Evolutionary conservation across 305 asterid species (phyloP), one percentile per base, ranked within the genome.

Genomic region (Fraxinus greggii): DNA sequence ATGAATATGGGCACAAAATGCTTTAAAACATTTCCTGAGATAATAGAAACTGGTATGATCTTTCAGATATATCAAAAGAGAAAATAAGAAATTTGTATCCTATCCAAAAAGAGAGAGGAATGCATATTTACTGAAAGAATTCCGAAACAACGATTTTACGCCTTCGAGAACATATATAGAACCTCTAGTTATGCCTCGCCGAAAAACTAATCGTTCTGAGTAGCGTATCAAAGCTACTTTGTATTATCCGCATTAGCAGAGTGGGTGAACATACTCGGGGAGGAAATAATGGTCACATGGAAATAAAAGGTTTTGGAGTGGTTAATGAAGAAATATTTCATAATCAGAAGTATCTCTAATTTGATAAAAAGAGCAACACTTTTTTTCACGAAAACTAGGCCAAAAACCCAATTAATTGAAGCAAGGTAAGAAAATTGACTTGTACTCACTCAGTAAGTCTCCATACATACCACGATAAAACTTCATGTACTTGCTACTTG

Each of bases 311-410:
- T 31, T 75, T 40, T 75, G 59, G 28, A 36, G 45, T 35, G 29
- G 10, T 36, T n/a, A 36, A 36, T 74, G 59, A 32, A 36, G 51
- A 74, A 74, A 74, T 72, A 72, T 36, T 35, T 26, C 31, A 35
- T 21, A 74, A 74, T n/a, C 78, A 31, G 17, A 36, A 74, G 56
- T 74, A 51, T 35, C 78, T 19, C 78, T 74, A 32, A 21, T 74
- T 74, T 74, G 70, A 61, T 23, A 23, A 61, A 61, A 19, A 61
- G 70, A 19, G 70, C 31, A 9, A 9, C 70, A 7, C 70, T 8
- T 61, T 1, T 56, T 24, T 61, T 23, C 70, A 8, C 0, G 1
- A 61, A 61, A 61, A 61, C 29, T 23, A 5, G 4, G 15, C 70
- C 15, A 23, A 61, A 23, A 61, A 8, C 70, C 31, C 1, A 61